phyloP scores from a whole-genome alignment of 768 basidiomycete genomes.

The Boletus rex-veris region DNA sequence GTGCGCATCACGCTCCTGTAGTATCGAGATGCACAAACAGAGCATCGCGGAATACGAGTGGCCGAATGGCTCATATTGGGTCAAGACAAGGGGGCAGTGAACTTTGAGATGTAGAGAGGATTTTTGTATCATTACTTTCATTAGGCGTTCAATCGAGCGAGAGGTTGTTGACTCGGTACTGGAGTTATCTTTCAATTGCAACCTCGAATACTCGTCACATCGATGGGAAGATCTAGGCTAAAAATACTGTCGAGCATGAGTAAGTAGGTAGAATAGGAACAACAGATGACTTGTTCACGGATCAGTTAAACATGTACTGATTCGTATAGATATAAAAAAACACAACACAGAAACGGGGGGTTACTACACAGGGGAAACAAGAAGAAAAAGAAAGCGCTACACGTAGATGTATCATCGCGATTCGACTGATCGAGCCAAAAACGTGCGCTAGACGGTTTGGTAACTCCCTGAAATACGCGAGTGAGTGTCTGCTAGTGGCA shows the following conservation, averaged over 20 bases:
- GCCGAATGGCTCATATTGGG: constrained; percentile 61
- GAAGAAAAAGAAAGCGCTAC: constrained; percentile 26
- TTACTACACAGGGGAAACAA: constrained; percentile 28
- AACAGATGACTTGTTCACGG: constrained; percentile 3
- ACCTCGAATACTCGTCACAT: background rate
- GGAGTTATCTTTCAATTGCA: background rate
- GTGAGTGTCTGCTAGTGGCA: constrained; percentile 1
- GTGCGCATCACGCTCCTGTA: constrained; percentile 24
- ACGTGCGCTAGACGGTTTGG: constrained; percentile 24
- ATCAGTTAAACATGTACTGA: constrained; percentile 7
- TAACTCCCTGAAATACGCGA: constrained; percentile 25
- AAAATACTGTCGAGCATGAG: constrained; percentile 1
- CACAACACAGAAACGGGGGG: constrained; percentile 7
- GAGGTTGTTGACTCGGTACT: too few species aligned
- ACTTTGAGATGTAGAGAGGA: background rate
- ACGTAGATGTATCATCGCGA: constrained; percentile 19
- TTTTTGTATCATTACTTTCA: constrained; percentile 1
- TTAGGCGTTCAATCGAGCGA: background rate
- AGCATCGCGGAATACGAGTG: constrained; percentile 84
- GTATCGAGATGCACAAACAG: constrained; percentile 83
- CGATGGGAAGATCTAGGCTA: background rate
- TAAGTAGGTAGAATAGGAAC: constrained; percentile 4
- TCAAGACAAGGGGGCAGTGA: constrained; percentile 1
- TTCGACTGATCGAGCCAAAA: constrained; percentile 4
- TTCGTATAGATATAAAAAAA: constrained; percentile 24